Evolutionary conservation across 208 protist genomes (phyloP).

Genomic region (Herpetomonas tarakana): DNA sequence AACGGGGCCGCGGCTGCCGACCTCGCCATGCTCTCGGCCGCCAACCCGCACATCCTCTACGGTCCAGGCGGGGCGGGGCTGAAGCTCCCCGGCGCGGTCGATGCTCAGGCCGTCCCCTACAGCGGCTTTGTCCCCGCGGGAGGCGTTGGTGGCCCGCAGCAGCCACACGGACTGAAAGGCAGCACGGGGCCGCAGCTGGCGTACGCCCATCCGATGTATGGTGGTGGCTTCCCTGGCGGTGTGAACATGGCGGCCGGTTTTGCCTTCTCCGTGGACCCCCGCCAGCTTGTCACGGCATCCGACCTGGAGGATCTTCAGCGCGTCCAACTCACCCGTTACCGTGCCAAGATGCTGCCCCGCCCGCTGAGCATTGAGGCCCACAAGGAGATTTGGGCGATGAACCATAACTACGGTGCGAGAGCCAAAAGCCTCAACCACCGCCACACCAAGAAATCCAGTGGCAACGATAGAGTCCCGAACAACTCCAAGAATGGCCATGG

Average conservation of each 20-base stretch:
- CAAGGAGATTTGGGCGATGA: slow-evolving; percentile 33
- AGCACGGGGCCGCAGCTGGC: too few relatives aligned
- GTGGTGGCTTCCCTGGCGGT: too few relatives aligned
- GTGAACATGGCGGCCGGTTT: neutral
- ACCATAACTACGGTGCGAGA: slow-evolving; percentile 13
- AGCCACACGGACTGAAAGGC: too few relatives aligned
- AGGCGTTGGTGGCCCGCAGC: too few relatives aligned
- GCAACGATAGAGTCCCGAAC: neutral
- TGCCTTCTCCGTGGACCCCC: neutral
- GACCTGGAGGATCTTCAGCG: slow-evolving; percentile 31
- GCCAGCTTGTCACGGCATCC: neutral
- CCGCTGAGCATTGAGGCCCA: slow-evolving; percentile 40
- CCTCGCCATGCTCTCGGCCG: neutral
- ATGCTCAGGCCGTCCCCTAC: too few relatives aligned
- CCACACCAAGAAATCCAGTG: slow-evolving; percentile 8
- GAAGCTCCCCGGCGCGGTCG: too few relatives aligned
- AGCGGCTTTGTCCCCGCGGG: too few relatives aligned
- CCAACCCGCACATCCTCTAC: neutral
- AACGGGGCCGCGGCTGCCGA: too few relatives aligned
- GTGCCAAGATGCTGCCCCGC: slow-evolving; percentile 46
- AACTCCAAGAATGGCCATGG: neutral
- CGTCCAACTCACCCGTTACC: slow-evolving; percentile 33
- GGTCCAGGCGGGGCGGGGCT: too few relatives aligned
- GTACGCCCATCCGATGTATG: too few relatives aligned
- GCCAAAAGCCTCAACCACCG: slow-evolving; percentile 30